Evolutionary conservation across 345 rosid genomes (phyloP), one percentile per base, ranked within the genome.

Genomic region (Cardamine occulta): DNA sequence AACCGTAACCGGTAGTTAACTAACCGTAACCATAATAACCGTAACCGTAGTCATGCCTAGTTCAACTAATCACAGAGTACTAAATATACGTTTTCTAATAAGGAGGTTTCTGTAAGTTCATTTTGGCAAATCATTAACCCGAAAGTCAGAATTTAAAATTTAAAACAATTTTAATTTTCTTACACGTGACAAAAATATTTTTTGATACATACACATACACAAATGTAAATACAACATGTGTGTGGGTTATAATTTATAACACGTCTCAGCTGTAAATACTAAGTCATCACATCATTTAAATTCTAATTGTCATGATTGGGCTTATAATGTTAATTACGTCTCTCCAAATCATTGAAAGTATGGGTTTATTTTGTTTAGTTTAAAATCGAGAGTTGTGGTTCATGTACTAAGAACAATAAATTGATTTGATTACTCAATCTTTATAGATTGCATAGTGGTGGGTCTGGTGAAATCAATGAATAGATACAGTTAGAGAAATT

Each of bases 341-440:
- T 9, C 40, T 37, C 40, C 40, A 37, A 37, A 13, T 37, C 42
- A 37, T 10, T 37, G 14, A 37, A 37, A 37, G 14, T 10, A 37
- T 13, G 42, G 42, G 42, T 40, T 40, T 40, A 40, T 40, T 12
- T 40, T 4, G 44, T 40, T 13, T 40, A 4, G 45, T 40, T 15
- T 45, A 45, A 44, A 42, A 45, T 6, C n/a, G 18, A 15, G 8
- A 45, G 45, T 45, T 45, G 19, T 45, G 49, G 19, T 45, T 45
- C 19, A 45, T 15, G 19, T 45, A 45, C 7, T 45, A 45, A 45
- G 49, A 45, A 45, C n/a, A 45, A 45, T 15, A 45, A 2, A 45
- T 45, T 45, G 49, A 45, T 45, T 45, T 45, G 49, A 45, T 45
- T 45, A 45, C 18, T 45, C 51, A 45, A n/a, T n/a, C 51, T 45